Conservation (phyloP, 495 filamentous ascomycete species). For the Letharia lupina region DNA sequence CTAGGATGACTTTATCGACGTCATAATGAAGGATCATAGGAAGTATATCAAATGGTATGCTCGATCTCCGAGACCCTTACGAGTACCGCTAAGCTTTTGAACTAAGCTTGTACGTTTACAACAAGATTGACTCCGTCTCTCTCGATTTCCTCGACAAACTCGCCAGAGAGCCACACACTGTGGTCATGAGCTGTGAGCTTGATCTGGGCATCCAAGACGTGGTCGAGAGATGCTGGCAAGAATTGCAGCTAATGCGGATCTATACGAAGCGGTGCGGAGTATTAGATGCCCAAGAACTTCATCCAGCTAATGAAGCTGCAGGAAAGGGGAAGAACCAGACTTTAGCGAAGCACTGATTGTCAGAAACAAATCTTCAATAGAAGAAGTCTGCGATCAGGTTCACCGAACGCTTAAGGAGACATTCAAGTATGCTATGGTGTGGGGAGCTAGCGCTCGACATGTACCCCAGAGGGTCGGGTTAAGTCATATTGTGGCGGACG, state of each 20-base stretch:
- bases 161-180: constrained; percentile 85
- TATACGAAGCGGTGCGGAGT: constrained; percentile 77
- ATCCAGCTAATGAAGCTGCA: constrained; percentile 23
- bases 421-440: constrained; percentile 97
- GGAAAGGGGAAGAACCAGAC: constrained; percentile 82
- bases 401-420: constrained; percentile 94
- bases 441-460: constrained; percentile 93
- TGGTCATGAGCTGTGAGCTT: constrained; percentile 96
- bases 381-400: constrained; percentile 94
- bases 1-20: constrained; percentile 90
- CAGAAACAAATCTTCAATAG: constrained; percentile 74
- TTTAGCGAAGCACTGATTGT: constrained; percentile 94
- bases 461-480: constrained; percentile 90
- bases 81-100: neutral
- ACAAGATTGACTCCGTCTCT: constrained; percentile 97
- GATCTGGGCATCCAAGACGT: constrained; percentile 96
- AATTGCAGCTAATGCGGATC: constrained; percentile 79
- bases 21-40: constrained; percentile 97
- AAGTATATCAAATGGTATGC: constrained; percentile 83
- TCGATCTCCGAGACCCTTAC: neutral
- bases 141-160: constrained; percentile 88
- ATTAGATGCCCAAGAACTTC: too few relatives aligned
- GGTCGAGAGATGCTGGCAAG: constrained; percentile 91
- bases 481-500: constrained; percentile 78
- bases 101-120: constrained; percentile 90